Conservation (phyloP, 2,329 filamentous ascomycete genomes). For the Huntiella abstrusa region DNA sequence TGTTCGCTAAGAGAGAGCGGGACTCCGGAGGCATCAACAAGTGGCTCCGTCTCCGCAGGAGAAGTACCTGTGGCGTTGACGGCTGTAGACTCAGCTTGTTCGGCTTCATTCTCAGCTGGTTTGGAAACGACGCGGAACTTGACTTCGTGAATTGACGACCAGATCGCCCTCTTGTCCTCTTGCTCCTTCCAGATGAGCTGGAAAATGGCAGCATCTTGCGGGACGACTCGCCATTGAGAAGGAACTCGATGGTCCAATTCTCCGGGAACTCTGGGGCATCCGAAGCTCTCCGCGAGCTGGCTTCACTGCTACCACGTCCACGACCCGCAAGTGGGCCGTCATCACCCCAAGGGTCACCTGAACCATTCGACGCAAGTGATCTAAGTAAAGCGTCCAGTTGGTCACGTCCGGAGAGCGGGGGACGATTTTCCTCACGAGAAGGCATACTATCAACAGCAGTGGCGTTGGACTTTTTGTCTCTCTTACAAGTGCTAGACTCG, state of each 20-base stretch:
- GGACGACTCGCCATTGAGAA: conserved; percentile 63
- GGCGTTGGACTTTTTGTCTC: conserved; percentile 67
- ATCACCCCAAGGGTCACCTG: conserved; percentile 40
- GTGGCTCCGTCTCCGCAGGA: conserved; percentile 13
- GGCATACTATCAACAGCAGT: conserved; percentile 23
- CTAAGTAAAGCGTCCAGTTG: no score
- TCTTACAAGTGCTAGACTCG: conserved; percentile 72
- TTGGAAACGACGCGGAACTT: conserved; percentile 77
- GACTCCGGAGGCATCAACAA: conserved; percentile 32
- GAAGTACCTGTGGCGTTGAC: neutral
- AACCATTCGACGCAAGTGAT: conserved; percentile 21
- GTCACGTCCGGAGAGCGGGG: neutral
- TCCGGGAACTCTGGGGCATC: neutral
- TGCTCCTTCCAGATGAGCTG: conserved; percentile 58
- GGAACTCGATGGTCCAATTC: conserved; percentile 97
- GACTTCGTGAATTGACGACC: conserved; percentile 78
- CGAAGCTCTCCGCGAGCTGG: neutral
- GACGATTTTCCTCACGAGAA: no score
- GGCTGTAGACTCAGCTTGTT: conserved; percentile 40
- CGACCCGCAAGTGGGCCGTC: conserved; percentile 75
- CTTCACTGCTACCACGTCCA: neutral
- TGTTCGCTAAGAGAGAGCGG: conserved; percentile 69
- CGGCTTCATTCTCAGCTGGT: conserved; percentile 43
- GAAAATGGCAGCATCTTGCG: conserved; percentile 90
- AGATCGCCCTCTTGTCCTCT: conserved; percentile 46